Conservation (phyloP, 108 stramenopile genomes). For the Pelagomonas calceolata region DNA sequence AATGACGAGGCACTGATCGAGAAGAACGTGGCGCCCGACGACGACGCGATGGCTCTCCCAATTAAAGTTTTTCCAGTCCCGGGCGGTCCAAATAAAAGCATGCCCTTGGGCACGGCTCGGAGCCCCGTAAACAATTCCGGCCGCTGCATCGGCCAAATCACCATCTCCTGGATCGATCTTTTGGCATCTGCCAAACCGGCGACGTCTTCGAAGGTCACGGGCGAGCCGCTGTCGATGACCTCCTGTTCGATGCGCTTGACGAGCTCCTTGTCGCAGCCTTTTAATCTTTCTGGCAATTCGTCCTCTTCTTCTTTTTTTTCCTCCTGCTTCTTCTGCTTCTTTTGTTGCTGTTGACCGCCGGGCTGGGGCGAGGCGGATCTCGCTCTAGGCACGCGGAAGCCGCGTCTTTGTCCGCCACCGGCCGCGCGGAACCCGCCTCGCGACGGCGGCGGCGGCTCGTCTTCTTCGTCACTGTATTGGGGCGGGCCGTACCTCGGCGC, state of each 20-base stretch:
- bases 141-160: constrained; percentile 78
- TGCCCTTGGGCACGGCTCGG: constrained; percentile 66
- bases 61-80: constrained; percentile 95
- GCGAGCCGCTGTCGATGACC: constrained; percentile 58
- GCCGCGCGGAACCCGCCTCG: no score
- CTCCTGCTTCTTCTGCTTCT: no score
- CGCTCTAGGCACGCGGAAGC: no score
- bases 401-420: no score
- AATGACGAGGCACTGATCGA: constrained; percentile 91
- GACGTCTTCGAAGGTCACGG: constrained; percentile 77
- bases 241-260: constrained; percentile 71
- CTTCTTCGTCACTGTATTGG: no score
- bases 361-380: no score
- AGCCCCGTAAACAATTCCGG: constrained; percentile 86
- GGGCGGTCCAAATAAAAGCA: constrained; percentile 62
- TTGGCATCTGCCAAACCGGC: constrained; percentile 75
- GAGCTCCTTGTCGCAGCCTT: constrained; percentile 68
- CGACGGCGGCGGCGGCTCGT: no score
- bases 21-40: constrained; percentile 94
- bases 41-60: constrained; percentile 95
- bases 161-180: constrained; percentile 67
- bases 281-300: constrained; percentile 67
- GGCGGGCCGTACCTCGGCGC: no score
- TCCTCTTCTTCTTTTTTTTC: constrained; percentile 36
- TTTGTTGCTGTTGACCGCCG: no score